phyloP scores from a whole-genome alignment of 495 filamentous ascomycete genomes.

The Xylaria bambusicola region DNA sequence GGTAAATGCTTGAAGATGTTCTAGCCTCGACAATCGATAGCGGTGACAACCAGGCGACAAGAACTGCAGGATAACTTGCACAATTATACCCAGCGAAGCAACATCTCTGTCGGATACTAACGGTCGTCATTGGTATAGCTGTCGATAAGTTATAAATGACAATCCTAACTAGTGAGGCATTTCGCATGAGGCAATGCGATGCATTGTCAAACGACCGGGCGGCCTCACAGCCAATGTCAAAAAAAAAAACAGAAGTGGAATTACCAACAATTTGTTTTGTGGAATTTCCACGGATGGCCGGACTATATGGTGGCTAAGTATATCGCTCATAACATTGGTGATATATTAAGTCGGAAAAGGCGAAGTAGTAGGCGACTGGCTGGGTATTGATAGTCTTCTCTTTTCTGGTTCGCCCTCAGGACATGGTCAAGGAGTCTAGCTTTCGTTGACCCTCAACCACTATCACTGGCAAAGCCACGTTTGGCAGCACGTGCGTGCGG shows the following conservation, averaged over 20 bases:
- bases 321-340: background rate
- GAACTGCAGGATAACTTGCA: too few species aligned
- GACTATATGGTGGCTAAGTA: slow-evolving; percentile 1
- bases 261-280: background rate
- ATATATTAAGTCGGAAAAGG: slow-evolving; percentile 1
- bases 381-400: background rate
- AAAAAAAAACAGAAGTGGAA: slow-evolving; percentile 6
- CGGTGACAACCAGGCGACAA: too few species aligned
- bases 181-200: background rate
- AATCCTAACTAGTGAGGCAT: background rate
- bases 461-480: too few species aligned
- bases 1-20: background rate
- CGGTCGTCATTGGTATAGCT: background rate
- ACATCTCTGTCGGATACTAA: too few species aligned
- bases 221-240: background rate
- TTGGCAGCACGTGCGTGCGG: too few species aligned
- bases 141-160: background rate
- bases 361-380: background rate
- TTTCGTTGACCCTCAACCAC: too few species aligned
- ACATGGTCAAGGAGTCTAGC: slow-evolving; percentile 1
- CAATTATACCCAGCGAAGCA: background rate
- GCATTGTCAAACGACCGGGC: background rate
- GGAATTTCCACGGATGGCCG: background rate
- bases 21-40: too few species aligned
- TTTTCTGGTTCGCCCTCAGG: background rate